phyloP scores from a whole-genome alignment of 202 grass and related monocot species.

The Musa balbisiana region DNA sequence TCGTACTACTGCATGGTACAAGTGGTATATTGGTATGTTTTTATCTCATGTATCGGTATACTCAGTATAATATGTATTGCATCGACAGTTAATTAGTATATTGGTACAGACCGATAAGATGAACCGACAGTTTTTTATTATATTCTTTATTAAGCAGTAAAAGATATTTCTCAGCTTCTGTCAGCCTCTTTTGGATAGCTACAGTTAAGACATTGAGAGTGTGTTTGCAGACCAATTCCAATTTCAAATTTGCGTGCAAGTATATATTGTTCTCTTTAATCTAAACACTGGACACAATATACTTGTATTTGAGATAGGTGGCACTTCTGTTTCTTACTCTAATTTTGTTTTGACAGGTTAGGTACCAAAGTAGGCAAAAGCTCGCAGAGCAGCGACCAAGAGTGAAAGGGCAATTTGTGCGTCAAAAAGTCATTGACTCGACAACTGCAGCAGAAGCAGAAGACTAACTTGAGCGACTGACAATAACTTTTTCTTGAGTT shows the following conservation, averaged over 20 bases:
- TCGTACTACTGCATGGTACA: too few species aligned
- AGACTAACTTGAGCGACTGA: conserved; percentile 28
- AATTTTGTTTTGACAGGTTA: conserved; percentile 51
- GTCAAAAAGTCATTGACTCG: conserved; percentile 49
- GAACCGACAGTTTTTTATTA: neutral
- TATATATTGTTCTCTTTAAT: too few species aligned
- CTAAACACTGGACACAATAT: too few species aligned
- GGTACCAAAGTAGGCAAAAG: conserved; percentile 90
- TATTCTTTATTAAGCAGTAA: neutral
- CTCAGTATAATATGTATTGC: too few species aligned
- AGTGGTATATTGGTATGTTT: too few species aligned
- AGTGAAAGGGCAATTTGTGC: conserved; percentile 95
- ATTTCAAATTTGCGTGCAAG: neutral
- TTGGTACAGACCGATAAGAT: too few species aligned
- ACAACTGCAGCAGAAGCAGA: conserved; percentile 38
- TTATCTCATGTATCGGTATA: too few species aligned
- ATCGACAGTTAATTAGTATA: too few species aligned
- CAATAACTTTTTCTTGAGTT: conserved; percentile 26
- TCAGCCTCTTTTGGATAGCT: neutral
- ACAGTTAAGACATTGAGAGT: neutral
- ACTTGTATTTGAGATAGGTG: too few species aligned
- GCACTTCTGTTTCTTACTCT: neutral
- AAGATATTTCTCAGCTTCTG: neutral
- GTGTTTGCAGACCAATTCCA: neutral
- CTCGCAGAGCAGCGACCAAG: conserved; percentile 78